Conservation (phyloP, 2,329 filamentous ascomycete genomes). For the Alternaria triticimaculans region DNA sequence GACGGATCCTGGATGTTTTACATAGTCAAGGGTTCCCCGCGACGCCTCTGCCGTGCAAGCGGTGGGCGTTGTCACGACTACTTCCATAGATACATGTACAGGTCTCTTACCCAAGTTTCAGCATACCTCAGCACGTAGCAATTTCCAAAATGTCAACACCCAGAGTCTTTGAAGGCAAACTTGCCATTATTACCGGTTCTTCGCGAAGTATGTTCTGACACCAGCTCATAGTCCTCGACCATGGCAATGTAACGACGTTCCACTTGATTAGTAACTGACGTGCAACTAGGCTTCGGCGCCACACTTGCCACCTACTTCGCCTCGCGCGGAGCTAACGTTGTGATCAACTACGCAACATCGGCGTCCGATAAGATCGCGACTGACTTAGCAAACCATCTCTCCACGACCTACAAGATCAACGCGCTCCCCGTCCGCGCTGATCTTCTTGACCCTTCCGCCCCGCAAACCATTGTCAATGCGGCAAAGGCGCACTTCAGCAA, state of each 20-base stretch:
- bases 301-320: slow-evolving; percentile 10
- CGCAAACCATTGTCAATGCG: slow-evolving; percentile 6
- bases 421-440: slow-evolving; percentile 11
- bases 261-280: neutral
- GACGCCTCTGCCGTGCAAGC: neutral
- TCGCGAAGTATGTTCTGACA: slow-evolving; percentile 8
- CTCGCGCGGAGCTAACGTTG: slow-evolving; percentile 9
- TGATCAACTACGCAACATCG: slow-evolving; percentile 11
- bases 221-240: neutral
- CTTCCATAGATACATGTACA: neutral
- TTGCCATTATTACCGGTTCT: slow-evolving; percentile 11
- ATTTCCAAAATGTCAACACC: neutral
- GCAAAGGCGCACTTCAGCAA: slow-evolving; percentile 8
- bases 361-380: slow-evolving; percentile 5
- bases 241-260: neutral
- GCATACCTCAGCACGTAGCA: neutral
- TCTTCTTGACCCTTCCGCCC: slow-evolving; percentile 9
- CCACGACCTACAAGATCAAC: slow-evolving; percentile 10
- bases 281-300: slow-evolving; percentile 9
- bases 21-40: slow-evolving; percentile 4
- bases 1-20: neutral
- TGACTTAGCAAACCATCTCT: slow-evolving; percentile 9
- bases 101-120: neutral
- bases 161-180: slow-evolving; percentile 11
- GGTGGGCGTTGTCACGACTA: neutral